A percentile compares a stretch with the other conserved stretches of the same genome.
Conservation (phyloP, 2,329 filamentous ascomycete species). For the Ascosphaera pollenicola region DNA sequence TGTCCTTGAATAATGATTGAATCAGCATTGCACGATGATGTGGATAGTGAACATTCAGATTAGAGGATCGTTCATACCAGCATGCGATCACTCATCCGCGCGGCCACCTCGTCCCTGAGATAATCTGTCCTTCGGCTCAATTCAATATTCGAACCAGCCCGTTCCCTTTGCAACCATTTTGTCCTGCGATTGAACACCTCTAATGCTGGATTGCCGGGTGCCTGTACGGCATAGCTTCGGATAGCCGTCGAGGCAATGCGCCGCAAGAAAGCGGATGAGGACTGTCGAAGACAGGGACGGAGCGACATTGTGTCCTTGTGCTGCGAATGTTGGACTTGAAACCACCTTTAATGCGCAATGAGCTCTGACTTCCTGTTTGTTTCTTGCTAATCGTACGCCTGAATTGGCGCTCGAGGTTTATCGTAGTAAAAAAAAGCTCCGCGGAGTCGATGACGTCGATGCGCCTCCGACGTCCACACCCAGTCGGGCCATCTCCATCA, state of each 20-base stretch:
- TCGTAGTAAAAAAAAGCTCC: too few species aligned
- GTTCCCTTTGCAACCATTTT: slow-evolving; percentile 83
- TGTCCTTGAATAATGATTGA: slow-evolving; percentile 4
- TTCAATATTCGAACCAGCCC: slow-evolving; percentile 49
- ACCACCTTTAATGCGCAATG: too few species aligned
- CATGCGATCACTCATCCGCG: slow-evolving; percentile 62
- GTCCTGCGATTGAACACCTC: slow-evolving; percentile 77
- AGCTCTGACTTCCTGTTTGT: too few species aligned
- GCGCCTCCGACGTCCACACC: too few species aligned
- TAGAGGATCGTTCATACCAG: slow-evolving; percentile 30
- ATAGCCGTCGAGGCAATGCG: slow-evolving; percentile 5
- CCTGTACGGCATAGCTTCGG: slow-evolving; percentile 53
- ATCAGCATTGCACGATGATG: neutral
- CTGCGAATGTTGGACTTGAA: too few species aligned
- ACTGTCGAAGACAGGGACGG: slow-evolving; percentile 5
- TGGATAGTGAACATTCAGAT: neutral
- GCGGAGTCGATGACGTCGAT: too few species aligned
- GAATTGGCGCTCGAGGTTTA: too few species aligned
- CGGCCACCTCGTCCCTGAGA: slow-evolving; percentile 76
- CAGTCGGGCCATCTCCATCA: too few species aligned
- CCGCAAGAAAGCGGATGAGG: slow-evolving; percentile 6
- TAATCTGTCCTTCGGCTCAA: slow-evolving; percentile 70
- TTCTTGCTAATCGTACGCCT: too few species aligned
- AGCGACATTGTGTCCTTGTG: slow-evolving; percentile 8
- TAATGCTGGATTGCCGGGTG: slow-evolving; percentile 53